These are phyloP conservation scores for Gnomoniopsis sp. DNA, from an alignment of 2,329 filamentous ascomycete species.

Conservation along the genomic window DNA sequence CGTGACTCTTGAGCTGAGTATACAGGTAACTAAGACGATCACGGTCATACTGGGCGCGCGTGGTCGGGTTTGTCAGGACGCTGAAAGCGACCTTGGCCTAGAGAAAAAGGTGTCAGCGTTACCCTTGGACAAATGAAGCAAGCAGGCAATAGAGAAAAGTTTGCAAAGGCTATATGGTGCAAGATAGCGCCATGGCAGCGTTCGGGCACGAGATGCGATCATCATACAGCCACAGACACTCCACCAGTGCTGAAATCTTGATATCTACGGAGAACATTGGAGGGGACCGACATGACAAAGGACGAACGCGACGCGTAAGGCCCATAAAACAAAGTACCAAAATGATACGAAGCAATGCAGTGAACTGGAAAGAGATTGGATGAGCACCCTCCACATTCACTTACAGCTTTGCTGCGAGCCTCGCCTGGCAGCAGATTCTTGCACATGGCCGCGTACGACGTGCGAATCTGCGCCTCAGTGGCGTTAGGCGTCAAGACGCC, in stretches of 20 bases:
- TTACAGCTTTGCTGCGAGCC: constrained; percentile 2
- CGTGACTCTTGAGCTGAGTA: constrained; percentile 3
- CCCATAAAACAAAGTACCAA: no score
- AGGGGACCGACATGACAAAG: no score
- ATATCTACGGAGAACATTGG: no score
- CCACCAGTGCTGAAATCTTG: no score
- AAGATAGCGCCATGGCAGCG: no score
- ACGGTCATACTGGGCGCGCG: constrained; percentile 17
- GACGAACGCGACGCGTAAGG: no score
- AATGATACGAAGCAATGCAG: background rate
- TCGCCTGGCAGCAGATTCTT: constrained; percentile 2
- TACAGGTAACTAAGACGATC: constrained; percentile 16
- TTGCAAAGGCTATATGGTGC: no score
- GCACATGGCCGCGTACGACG: constrained; percentile 3
- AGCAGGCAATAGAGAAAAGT: no score
- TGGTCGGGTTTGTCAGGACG: constrained; percentile 8
- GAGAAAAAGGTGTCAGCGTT: no score
- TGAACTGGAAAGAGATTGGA: background rate
- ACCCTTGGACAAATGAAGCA: no score
- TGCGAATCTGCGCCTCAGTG: constrained; percentile 8
- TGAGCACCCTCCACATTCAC: background rate
- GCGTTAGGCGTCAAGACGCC: constrained; percentile 6
- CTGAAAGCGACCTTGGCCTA: constrained; percentile 13
- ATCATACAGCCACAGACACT: no score
- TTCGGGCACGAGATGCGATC: no score